Evolutionary conservation across 2,329 filamentous ascomycete species (phyloP).

Genomic region (Phoma sp.): DNA sequence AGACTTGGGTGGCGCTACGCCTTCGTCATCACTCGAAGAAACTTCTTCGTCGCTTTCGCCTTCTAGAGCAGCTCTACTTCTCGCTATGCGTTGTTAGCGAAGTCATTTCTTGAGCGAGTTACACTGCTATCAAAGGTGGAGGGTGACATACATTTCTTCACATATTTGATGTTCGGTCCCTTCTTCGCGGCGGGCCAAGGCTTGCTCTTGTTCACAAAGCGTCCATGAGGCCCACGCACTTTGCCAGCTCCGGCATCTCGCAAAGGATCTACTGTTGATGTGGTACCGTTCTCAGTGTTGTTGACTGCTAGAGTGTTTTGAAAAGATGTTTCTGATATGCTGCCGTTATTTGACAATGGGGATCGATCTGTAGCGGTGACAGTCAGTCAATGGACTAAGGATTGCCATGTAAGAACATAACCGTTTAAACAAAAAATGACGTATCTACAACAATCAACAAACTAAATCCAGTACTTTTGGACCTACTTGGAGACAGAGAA

Average conservation of each 20-base stretch:
- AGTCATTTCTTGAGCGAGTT: too few relatives aligned
- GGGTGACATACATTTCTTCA: slow-evolving; percentile 4
- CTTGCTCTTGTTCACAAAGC: slow-evolving; percentile 15
- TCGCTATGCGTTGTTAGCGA: slow-evolving; percentile 1
- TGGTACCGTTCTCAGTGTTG: not conserved
- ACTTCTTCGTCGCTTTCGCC: not conserved
- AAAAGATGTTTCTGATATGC: not conserved
- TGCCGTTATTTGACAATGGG: not conserved
- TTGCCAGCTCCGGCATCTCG: slow-evolving; percentile 23
- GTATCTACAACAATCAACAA: not conserved
- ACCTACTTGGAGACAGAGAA: slow-evolving; percentile 5
- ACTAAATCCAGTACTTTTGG: not conserved
- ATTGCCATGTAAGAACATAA: not conserved
- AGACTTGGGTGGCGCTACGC: not conserved
- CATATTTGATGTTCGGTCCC: not conserved
- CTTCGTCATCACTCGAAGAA: not conserved
- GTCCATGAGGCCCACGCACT: slow-evolving; percentile 27
- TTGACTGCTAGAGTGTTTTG: not conserved
- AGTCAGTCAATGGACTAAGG: not conserved
- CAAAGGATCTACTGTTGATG: not conserved
- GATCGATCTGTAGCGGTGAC: not conserved
- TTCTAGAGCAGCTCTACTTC: not conserved
- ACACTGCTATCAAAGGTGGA: too few relatives aligned
- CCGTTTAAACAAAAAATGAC: not conserved
- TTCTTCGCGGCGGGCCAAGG: not conserved